Evolutionary conservation across 2,329 filamentous ascomycete genomes (phyloP).

Genomic region (Pseudogymnoascus sp.): DNA sequence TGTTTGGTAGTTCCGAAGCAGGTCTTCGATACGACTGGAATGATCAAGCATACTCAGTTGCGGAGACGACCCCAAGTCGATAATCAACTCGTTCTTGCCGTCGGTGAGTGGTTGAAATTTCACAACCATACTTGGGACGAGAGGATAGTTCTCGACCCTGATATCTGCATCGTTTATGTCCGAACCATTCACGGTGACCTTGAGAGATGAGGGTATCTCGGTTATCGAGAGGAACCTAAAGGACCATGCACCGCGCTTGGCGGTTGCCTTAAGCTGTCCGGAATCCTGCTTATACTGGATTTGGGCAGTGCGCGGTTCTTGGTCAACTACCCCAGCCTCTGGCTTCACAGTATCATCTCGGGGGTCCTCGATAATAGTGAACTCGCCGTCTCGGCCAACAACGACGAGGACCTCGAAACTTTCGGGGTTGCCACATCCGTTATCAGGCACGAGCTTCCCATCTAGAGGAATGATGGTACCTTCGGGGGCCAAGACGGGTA

Average conservation of each 20-base stretch:
- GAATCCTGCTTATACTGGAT: neutral
- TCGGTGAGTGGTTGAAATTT: neutral
- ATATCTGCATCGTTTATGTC: constrained; percentile 2
- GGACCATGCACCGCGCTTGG: neutral
- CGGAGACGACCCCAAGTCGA: neutral
- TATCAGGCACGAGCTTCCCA: constrained; percentile 31
- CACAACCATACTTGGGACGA: neutral
- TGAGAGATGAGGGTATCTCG: neutral
- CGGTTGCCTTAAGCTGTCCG: neutral
- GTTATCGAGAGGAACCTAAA: constrained; percentile 4
- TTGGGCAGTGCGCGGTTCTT: neutral
- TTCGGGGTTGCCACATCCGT: constrained; percentile 40
- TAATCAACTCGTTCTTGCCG: neutral
- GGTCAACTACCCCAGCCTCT: neutral
- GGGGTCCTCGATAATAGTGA: constrained; percentile 42
- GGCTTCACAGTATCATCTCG: neutral
- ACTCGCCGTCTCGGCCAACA: constrained; percentile 39
- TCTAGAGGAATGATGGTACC: constrained; percentile 53
- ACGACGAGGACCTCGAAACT: constrained; percentile 42
- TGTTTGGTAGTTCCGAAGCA: constrained; percentile 24
- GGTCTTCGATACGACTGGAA: constrained; percentile 13
- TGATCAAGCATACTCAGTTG: neutral
- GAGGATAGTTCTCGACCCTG: neutral
- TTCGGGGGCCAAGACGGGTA: constrained; percentile 47
- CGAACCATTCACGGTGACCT: neutral